These are phyloP conservation scores for Pleurotus ostreatus DNA, from an alignment of 768 basidiomycete species.

Conservation along the genomic window DNA sequence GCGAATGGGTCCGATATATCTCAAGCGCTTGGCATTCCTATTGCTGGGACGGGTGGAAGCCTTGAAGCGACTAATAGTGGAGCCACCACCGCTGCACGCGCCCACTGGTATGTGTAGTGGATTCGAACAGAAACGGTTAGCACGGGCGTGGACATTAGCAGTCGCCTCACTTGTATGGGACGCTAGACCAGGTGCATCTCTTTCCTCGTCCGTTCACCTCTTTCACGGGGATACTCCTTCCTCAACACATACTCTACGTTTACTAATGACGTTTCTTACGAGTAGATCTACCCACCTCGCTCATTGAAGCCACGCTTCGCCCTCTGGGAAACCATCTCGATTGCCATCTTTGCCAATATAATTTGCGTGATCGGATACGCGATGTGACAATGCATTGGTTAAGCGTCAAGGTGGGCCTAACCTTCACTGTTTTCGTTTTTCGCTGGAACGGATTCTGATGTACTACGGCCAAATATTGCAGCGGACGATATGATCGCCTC, in stretches of 20 bases:
- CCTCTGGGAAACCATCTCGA: conserved; percentile 44
- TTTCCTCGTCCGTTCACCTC: not conserved
- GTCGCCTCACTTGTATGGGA: conserved; percentile 25
- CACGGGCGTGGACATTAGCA: conserved; percentile 26
- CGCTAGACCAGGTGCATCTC: conserved; percentile 18
- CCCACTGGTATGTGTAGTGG: conserved; percentile 20
- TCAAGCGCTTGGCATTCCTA: conserved; percentile 36
- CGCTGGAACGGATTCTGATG: no score
- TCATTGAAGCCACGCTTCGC: conserved; percentile 43
- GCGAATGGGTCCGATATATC: conserved; percentile 36
- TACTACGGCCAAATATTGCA: no score
- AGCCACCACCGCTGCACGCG: conserved; percentile 19
- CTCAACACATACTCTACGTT: not conserved
- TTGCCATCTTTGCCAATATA: conserved; percentile 40
- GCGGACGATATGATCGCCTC: no score
- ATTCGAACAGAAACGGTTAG: conserved; percentile 19
- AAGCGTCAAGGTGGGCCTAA: conserved; percentile 41
- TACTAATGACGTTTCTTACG: not conserved
- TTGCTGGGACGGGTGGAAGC: conserved; percentile 30
- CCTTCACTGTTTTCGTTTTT: not conserved
- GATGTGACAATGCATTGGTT: conserved; percentile 49
- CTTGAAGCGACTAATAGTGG: conserved; percentile 22
- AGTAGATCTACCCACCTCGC: conserved; percentile 44
- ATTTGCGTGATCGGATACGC: conserved; percentile 42
- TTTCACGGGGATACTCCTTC: not conserved